Conservation (phyloP, 2,329 filamentous ascomycete species). For the Botrytis fabae region DNA sequence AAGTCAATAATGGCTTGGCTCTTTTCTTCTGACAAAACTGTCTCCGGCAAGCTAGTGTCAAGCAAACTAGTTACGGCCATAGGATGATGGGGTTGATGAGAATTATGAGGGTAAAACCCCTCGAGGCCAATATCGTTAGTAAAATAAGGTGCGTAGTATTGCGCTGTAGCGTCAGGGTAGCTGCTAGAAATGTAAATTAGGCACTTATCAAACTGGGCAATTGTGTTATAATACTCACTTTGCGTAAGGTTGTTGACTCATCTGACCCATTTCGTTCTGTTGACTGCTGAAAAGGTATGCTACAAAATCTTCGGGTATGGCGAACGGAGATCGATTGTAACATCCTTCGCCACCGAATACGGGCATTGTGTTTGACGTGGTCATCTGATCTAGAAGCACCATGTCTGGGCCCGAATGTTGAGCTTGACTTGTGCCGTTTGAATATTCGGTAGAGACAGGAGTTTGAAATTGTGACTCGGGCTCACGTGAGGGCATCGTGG, state of each 20-base stretch:
- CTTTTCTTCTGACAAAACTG: constrained; percentile 82
- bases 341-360: constrained; percentile 78
- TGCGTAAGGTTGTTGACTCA: constrained; percentile 50
- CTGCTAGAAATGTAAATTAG: constrained; percentile 40
- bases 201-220: neutral
- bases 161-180: constrained; percentile 54
- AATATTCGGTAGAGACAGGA: constrained; percentile 37
- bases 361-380: constrained; percentile 69
- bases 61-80: constrained; percentile 89
- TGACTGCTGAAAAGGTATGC: constrained; percentile 79
- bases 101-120: constrained; percentile 56
- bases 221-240: constrained; percentile 47
- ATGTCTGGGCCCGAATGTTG: constrained; percentile 49
- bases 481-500: constrained; percentile 39
- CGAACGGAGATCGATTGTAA: constrained; percentile 82
- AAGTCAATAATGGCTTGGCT: constrained; percentile 79
- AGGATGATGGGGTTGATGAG: constrained; percentile 64
- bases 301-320: constrained; percentile 84
- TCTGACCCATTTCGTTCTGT: constrained; percentile 54
- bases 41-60: constrained; percentile 77
- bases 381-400: constrained; percentile 63
- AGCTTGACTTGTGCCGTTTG: constrained; percentile 40
- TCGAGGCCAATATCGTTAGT: constrained; percentile 51
- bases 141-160: constrained; percentile 53
- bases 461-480: constrained; percentile 37